These are phyloP conservation scores for Boletus hoseneyae DNA, from an alignment of 1,284 basidiomycete genomes.

Conservation along the genomic window DNA sequence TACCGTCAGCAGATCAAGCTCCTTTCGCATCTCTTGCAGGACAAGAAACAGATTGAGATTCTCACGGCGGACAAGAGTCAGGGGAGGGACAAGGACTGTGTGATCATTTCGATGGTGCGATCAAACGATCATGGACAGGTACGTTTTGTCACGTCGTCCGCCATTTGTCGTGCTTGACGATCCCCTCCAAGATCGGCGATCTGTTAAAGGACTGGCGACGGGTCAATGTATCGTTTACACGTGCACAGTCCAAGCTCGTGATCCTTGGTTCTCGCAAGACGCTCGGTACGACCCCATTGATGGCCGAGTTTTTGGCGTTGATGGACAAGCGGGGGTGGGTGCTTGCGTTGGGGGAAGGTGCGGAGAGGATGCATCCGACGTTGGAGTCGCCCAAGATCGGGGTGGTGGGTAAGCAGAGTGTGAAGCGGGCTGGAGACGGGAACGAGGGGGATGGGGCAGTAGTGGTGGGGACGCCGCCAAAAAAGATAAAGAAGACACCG, in stretches of 20 bases:
- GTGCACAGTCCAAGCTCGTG: conserved; percentile 86
- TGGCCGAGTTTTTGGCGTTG: conserved; percentile 71
- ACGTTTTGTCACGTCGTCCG: conserved; percentile 25
- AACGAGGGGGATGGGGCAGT: not conserved
- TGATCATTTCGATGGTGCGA: conserved; percentile 90
- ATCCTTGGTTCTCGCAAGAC: conserved; percentile 85
- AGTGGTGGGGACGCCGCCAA: conserved; percentile 17
- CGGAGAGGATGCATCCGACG: conserved; percentile 50
- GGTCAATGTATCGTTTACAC: conserved; percentile 96
- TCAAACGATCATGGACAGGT: conserved; percentile 78
- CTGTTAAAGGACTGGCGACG: conserved; percentile 92
- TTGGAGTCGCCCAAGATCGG: conserved; percentile 15
- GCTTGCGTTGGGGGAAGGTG: conserved; percentile 49
- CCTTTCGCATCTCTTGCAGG: conserved; percentile 55
- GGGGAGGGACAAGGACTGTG: conserved; percentile 94
- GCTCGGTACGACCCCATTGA: conserved; percentile 55
- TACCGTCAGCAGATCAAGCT: conserved; percentile 97
- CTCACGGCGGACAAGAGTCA: conserved; percentile 95
- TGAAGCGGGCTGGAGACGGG: conserved; percentile 16
- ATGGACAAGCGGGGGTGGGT: conserved; percentile 75
- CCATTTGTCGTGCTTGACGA: not conserved
- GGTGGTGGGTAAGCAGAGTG: conserved; percentile 9
- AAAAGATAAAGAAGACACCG: conserved; percentile 38
- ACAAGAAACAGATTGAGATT: conserved; percentile 68
- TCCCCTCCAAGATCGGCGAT: conserved; percentile 68